phyloP scores from a whole-genome alignment of 2,329 filamentous ascomycete species.

The Fusarium sterilihyphosum region DNA sequence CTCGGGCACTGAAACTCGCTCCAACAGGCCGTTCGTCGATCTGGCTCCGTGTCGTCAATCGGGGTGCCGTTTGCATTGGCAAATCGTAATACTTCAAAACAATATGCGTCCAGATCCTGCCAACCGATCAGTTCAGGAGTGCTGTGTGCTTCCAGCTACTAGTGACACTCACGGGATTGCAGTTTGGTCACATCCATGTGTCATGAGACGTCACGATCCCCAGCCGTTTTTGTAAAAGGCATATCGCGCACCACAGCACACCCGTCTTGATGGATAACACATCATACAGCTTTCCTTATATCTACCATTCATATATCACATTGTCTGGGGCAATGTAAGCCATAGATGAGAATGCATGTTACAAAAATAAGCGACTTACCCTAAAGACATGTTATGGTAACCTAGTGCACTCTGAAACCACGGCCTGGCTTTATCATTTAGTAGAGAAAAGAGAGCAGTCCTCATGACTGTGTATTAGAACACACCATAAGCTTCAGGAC shows the following conservation, averaged over 20 bases:
- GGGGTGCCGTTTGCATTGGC: neutral
- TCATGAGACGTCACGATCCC: neutral
- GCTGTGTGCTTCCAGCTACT: no score
- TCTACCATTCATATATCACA: neutral
- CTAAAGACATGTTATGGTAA: fast-evolving
- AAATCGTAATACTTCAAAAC: neutral
- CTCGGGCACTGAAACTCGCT: neutral
- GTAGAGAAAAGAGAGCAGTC: neutral
- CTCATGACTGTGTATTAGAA: neutral
- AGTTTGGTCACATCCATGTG: no score
- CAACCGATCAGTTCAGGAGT: no score
- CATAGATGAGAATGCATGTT: neutral
- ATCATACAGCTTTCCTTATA: neutral
- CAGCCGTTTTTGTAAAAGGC: neutral
- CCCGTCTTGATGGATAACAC: neutral
- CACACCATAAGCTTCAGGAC: neutral
- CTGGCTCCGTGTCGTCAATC: neutral
- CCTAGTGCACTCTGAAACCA: neutral
- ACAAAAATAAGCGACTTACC: neutral
- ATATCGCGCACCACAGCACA: no score
- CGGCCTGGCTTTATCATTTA: neutral
- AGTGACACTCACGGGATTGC: no score
- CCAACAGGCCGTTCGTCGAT: neutral
- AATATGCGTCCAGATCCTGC: no score
- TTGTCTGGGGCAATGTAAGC: neutral